phyloP scores from a whole-genome alignment of 495 filamentous ascomycete genomes.

The Polyplosphaeria fusca region DNA sequence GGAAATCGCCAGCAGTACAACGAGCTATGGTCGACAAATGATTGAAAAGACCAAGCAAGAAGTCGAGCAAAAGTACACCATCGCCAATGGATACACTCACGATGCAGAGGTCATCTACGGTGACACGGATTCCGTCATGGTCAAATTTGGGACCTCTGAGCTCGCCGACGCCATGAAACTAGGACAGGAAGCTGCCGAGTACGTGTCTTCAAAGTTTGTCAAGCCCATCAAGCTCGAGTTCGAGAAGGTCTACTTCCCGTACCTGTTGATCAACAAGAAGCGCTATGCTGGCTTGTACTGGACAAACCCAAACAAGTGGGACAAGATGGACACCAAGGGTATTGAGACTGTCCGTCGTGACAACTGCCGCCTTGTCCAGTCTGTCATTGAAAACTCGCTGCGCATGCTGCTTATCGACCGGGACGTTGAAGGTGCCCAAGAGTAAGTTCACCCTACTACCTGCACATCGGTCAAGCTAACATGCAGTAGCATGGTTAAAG shows the following conservation, averaged over 20 bases:
- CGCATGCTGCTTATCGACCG: conserved; percentile 92
- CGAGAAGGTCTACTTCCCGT: conserved; percentile 98
- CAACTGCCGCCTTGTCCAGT: conserved; percentile 92
- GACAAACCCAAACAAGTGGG: conserved; percentile 89
- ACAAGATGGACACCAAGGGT: conserved; percentile 99
- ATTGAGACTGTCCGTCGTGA: conserved; percentile 97
- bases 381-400: conserved; percentile 94
- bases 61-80: conserved; percentile 82
- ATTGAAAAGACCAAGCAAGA: conserved; percentile 95
- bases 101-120: conserved; percentile 97
- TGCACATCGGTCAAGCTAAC: conserved; percentile 7
- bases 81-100: conserved; percentile 89
- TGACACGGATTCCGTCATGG: conserved; percentile 99
- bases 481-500: conserved; percentile 78
- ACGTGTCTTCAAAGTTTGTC: conserved; percentile 85
- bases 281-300: conserved; percentile 96
- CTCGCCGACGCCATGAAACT: conserved; percentile 88
- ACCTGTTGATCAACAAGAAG: conserved; percentile 99
- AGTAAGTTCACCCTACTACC: conserved; percentile 58
- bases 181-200: conserved; percentile 82
- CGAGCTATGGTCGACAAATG: conserved; percentile 94
- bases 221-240: conserved; percentile 98
- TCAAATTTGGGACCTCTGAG: conserved; percentile 89
- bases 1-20: conserved; percentile 92
- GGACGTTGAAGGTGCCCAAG: conserved; percentile 84